Evolutionary conservation across 2,329 filamentous ascomycete genomes (phyloP).

Genomic region (Calonectria montana): DNA sequence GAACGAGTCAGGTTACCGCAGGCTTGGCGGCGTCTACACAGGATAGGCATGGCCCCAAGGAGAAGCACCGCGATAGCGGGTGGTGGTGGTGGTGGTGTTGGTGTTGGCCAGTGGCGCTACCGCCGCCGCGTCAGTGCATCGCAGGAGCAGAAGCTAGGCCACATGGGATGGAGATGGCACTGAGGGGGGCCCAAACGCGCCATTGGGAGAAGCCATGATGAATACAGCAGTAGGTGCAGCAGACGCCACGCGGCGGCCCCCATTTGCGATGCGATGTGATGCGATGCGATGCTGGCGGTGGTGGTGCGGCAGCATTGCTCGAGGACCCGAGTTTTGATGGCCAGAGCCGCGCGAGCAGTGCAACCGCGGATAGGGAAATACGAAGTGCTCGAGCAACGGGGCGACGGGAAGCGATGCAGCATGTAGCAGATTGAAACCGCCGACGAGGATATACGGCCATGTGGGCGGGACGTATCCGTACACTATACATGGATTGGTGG

Average conservation of each 20-base stretch:
- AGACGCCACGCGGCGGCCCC: neutral
- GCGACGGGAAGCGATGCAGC: neutral
- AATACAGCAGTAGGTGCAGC: neutral
- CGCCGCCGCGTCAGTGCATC: slow-evolving; percentile 20
- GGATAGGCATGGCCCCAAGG: neutral
- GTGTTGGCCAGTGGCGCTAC: neutral
- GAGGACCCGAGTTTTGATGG: neutral
- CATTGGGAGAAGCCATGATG: neutral
- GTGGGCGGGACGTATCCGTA: slow-evolving; percentile 2
- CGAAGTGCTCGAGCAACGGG: neutral
- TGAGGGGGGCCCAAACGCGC: slow-evolving; percentile 1
- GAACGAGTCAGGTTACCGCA: neutral
- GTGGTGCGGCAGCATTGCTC: neutral
- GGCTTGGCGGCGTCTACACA: neutral
- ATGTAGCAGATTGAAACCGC: neutral
- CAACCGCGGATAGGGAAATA: neutral
- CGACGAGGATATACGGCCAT: neutral
- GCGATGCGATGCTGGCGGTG: neutral
- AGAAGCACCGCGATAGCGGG: neutral
- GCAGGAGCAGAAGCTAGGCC: neutral
- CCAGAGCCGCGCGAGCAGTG: neutral
- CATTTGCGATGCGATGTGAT: neutral
- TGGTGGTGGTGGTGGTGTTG: neutral
- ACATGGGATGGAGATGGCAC: neutral
- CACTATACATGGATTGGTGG: neutral